Percentiles rank a stretch among this genome's conserved stretches.
Conservation (phyloP, 306 rosid species). For the Fagus crenata region DNA sequence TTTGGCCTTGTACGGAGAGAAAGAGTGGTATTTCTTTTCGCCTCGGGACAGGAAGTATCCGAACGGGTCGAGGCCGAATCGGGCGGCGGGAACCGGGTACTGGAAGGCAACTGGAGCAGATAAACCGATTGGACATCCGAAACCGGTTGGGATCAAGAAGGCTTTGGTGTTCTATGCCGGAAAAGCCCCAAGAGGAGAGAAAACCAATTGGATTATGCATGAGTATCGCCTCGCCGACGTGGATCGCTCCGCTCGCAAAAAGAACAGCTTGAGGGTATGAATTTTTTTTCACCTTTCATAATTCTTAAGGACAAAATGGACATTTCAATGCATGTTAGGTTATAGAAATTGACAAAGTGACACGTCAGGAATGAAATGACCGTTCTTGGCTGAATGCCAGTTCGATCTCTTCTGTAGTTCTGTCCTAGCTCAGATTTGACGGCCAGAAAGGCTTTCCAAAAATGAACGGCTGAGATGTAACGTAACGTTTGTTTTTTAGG, state of each 20-base stretch:
- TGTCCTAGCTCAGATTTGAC: background rate
- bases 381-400: background rate
- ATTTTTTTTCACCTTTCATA: background rate
- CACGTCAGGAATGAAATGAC: constrained; percentile 7
- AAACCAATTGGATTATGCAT: constrained; percentile 98
- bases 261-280: constrained; percentile 83
- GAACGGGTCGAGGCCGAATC: constrained; percentile 92
- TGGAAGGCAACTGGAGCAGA: constrained; percentile 99
- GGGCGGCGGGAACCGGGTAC: constrained; percentile 93
- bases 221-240: constrained; percentile 95
- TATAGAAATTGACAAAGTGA: background rate
- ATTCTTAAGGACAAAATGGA: constrained; percentile 19
- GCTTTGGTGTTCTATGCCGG: constrained; percentile 92
- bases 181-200: constrained; percentile 89
- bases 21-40: constrained; percentile 94
- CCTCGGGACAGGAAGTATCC: constrained; percentile 91
- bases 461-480: background rate
- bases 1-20: constrained; percentile 73
- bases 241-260: constrained; percentile 82
- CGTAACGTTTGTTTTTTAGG: too few species aligned
- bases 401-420: constrained; percentile 9
- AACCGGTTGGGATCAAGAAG: constrained; percentile 88
- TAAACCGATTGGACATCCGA: constrained; percentile 84
- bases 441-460: constrained; percentile 5
- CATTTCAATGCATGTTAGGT: constrained; percentile 13